These are phyloP conservation scores for Suillus hirtellus DNA, from an alignment of 768 basidiomycete genomes.

Conservation along the genomic window DNA sequence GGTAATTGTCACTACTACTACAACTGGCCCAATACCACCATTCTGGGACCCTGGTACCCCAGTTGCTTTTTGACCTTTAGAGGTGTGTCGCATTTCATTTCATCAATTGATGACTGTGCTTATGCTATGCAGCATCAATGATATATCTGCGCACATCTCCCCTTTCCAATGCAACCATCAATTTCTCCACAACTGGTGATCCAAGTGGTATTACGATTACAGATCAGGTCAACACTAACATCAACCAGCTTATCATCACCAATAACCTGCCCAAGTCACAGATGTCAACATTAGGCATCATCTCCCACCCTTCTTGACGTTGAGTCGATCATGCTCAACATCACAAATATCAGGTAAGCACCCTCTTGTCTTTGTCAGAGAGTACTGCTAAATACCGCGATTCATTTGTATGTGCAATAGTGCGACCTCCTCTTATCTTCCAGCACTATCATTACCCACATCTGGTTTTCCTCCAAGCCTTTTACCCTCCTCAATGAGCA, in stretches of 20 bases:
- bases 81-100: slow-evolving; percentile 35
- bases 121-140: no score
- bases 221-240: no score
- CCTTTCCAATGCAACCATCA: no score
- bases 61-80: slow-evolving; percentile 58
- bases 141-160: no score
- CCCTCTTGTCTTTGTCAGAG: not conserved
- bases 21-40: slow-evolving; percentile 41
- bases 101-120: slow-evolving; percentile 11
- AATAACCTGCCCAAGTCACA: no score
- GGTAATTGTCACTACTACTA: no score
- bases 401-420: slow-evolving; percentile 12
- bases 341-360: slow-evolving; percentile 40
- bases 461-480: slow-evolving; percentile 24
- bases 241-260: no score
- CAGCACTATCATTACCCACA: slow-evolving; percentile 22
- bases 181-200: no score
- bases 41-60: slow-evolving; percentile 49
- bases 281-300: no score
- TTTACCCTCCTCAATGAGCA: slow-evolving; percentile 14
- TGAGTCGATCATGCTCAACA: no score
- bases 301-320: no score
- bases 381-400: not conserved
- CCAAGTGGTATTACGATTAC: no score
- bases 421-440: slow-evolving; percentile 29